Percentiles rank a stretch among this genome's conserved stretches.
Evolutionary conservation across 306 rosid genomes (phyloP).

Genomic region (Quercus engelmannii): DNA sequence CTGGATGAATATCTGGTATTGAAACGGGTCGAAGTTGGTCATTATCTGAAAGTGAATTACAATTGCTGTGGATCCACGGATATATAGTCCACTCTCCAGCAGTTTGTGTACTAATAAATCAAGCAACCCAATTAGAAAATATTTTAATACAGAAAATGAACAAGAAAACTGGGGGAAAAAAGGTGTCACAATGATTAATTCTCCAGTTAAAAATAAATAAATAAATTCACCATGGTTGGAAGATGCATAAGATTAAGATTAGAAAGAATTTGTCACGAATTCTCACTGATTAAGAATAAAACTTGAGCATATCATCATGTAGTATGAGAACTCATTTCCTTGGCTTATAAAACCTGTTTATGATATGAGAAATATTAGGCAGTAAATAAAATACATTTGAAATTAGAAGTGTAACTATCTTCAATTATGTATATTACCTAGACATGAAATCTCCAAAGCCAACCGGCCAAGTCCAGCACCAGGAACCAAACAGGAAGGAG

Average conservation of each 20-base stretch:
- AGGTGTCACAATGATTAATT: constrained; percentile 10
- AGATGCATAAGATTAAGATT: constrained; percentile 14
- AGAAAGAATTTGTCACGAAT: not conserved
- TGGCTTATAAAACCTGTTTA: constrained; percentile 86
- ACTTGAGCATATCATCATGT: constrained; percentile 99
- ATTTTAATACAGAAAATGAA: not conserved
- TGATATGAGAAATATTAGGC: constrained; percentile 16
- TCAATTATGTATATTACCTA: constrained; percentile 46
- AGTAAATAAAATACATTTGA: constrained; percentile 7
- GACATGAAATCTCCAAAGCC: constrained; percentile 88
- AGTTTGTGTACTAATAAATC: constrained; percentile 47
- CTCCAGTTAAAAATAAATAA: not conserved
- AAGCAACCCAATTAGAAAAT: constrained; percentile 17
- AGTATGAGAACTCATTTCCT: constrained; percentile 98
- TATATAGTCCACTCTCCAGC: constrained; percentile 84
- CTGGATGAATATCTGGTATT: constrained; percentile 95
- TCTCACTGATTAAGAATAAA: constrained; percentile 95
- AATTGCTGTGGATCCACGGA: constrained; percentile 95
- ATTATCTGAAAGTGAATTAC: constrained; percentile 76
- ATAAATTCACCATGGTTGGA: not conserved
- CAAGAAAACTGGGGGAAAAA: not conserved
- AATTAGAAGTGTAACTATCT: constrained; percentile 2
- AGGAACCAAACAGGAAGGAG: constrained; percentile 98
- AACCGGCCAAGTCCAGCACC: constrained; percentile 99
- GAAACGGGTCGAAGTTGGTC: constrained; percentile 87